phyloP scores from a whole-genome alignment of 192 early-diverging fungal species.

The Coemansia sp. region DNA sequence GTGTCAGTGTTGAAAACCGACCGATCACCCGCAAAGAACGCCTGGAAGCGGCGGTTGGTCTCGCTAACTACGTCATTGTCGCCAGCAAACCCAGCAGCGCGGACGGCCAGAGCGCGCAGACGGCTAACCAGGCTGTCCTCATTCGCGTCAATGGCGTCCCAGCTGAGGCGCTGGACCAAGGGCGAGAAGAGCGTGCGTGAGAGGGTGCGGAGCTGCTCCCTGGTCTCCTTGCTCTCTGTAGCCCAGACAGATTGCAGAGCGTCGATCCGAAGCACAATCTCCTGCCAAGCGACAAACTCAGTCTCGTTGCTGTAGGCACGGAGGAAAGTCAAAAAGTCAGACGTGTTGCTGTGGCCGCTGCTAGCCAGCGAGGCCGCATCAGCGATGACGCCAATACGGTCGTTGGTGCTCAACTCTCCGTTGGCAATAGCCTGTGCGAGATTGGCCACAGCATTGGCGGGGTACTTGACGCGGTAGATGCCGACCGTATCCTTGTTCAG shows the following conservation, averaged over 20 bases:
- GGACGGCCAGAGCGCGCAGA: slow-evolving; percentile 76
- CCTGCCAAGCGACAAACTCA: slow-evolving; percentile 77
- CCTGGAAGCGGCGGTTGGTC: slow-evolving; percentile 69
- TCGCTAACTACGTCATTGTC: slow-evolving; percentile 67
- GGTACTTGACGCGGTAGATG: slow-evolving; percentile 86
- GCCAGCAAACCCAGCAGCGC: slow-evolving; percentile 67
- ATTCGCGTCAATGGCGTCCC: slow-evolving; percentile 61
- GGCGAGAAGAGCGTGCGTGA: slow-evolving; percentile 72
- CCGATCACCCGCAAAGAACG: slow-evolving; percentile 62
- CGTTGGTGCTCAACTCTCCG: slow-evolving; percentile 66
- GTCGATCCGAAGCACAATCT: slow-evolving; percentile 62
- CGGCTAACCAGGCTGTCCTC: slow-evolving; percentile 78
- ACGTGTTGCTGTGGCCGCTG: slow-evolving; percentile 81
- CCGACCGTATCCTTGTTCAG: slow-evolving; percentile 81
- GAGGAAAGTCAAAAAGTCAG: slow-evolving; percentile 74
- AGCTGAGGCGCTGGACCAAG: slow-evolving; percentile 75
- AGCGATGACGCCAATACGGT: slow-evolving; percentile 81
- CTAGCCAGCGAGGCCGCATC: slow-evolving; percentile 81
- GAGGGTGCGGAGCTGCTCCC: slow-evolving; percentile 66
- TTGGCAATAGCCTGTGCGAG: slow-evolving; percentile 60
- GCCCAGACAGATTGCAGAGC: slow-evolving; percentile 69
- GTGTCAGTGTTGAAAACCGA: slow-evolving; percentile 60
- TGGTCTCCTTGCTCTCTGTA: slow-evolving; percentile 62
- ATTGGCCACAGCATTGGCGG: slow-evolving; percentile 57
- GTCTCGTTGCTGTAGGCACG: slow-evolving; percentile 73